Evolutionary conservation across 768 basidiomycete species (phyloP), one percentile per base, ranked within the genome.

Genomic region (Hemileccinum impolitum): DNA sequence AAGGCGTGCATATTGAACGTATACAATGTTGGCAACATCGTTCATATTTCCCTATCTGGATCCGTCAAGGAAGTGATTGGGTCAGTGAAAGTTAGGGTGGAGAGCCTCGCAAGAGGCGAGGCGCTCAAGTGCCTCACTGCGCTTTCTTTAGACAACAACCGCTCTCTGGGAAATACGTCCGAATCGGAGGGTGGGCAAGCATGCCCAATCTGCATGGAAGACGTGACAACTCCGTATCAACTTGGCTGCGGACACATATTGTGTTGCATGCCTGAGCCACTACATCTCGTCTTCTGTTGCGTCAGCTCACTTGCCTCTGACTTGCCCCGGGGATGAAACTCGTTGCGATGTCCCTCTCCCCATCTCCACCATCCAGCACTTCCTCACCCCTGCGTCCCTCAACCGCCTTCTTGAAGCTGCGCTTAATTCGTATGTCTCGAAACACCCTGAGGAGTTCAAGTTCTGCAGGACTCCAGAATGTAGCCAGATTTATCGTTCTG

Each of bases 231-330:
- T 79, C 81, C 0, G 58, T 80, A 6, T 70, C 67, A 21, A 12
- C 69, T 87, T 1, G 63, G 59, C 6, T 90, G 87, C 53, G 79
- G 82, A 90, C 61, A 52, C 54, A 1, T 86, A 79, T 75, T 89
- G 87, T 61, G 73, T 73, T 18, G 56, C 69, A 1, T 90, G 87
- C 56, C 55, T 88, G 10, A 52, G 63, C n/a, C 67, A 70, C 41
- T 87, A 84, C 58, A 69, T 88, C 28, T 62, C 63, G 12, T 74
- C 83, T 1, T 70, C 83, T 0, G 61, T 74, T 21, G 76, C 79
- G 26, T 75, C 70, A 46, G 75, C 73, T 35, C 65, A 67, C 3
- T 87, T 88, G 66, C 86, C 87, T 3, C 61, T 88, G 18, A 74
- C 66, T 7, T 90, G 87, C 57, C 70, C 87, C 1, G 87, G 81